Evolutionary conservation across 352 stramenopile species (phyloP).

Genomic region (Chrysophaeum taylorii): DNA sequence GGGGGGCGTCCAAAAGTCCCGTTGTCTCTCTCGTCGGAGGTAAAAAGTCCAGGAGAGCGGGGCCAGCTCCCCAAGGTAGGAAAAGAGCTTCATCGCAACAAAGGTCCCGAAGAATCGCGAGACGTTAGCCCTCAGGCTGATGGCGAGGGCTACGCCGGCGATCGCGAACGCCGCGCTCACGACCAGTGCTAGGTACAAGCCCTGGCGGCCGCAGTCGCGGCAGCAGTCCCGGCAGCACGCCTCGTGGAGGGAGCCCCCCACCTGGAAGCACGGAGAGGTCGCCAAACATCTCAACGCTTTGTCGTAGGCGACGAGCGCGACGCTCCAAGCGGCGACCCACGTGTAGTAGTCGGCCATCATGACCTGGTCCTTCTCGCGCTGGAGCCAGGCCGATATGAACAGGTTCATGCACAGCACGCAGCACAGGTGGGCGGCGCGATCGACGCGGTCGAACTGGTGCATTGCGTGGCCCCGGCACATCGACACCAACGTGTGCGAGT

Average conservation of each 20-base stretch:
- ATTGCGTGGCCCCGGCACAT: not conserved
- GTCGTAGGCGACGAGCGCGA: constrained; percentile 22
- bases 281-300: not conserved
- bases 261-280: not conserved
- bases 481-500: not conserved
- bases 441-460: not conserved
- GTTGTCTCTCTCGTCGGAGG: not conserved
- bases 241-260: not conserved
- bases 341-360: too few species aligned
- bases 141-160: not conserved
- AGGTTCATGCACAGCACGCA: constrained; percentile 7
- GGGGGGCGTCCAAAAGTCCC: not conserved
- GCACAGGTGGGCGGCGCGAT: not conserved
- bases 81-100: not conserved
- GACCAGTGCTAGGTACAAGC: not conserved
- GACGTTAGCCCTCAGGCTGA: not conserved
- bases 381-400: not conserved
- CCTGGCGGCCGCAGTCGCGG: not conserved
- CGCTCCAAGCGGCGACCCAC: too few species aligned
- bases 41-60: not conserved
- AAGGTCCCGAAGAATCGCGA: not conserved
- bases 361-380: too few species aligned
- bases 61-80: not conserved
- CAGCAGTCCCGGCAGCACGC: not conserved
- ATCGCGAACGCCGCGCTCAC: too few species aligned